These are phyloP conservation scores for Ceratobasidium papillatum DNA, from an alignment of 1,284 basidiomycete genomes.

Conservation along the genomic window DNA sequence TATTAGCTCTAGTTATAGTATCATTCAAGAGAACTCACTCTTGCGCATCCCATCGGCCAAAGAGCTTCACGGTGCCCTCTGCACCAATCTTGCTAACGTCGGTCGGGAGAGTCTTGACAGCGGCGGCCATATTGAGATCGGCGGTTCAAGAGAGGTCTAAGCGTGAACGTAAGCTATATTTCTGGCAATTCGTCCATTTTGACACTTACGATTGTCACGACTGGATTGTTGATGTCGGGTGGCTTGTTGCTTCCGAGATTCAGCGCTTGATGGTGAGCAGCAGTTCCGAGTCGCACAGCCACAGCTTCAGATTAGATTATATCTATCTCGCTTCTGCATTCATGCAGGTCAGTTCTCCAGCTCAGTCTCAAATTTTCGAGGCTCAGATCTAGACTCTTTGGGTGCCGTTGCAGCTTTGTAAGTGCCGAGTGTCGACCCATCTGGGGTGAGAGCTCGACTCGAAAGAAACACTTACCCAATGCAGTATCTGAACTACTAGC, in stretches of 20 bases:
- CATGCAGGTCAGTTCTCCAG: neutral
- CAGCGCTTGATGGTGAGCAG: conserved; percentile 19
- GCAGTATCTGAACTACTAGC: too few relatives aligned
- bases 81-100: conserved; percentile 83
- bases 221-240: too few relatives aligned
- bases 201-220: too few relatives aligned
- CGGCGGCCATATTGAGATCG: conserved; percentile 15
- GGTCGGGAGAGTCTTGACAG: conserved; percentile 73
- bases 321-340: neutral
- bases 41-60: conserved; percentile 96
- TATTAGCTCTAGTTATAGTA: neutral
- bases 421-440: too few relatives aligned
- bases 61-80: conserved; percentile 84
- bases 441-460: too few relatives aligned
- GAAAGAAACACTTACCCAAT: too few relatives aligned
- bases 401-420: too few relatives aligned
- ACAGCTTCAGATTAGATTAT: neutral
- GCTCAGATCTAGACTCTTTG: too few relatives aligned
- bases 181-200: too few relatives aligned
- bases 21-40: conserved; percentile 74
- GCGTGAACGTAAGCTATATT: too few relatives aligned
- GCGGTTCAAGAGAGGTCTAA: conserved; percentile 19
- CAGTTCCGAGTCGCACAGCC: conserved; percentile 1
- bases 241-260: conserved; percentile 29
- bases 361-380: too few relatives aligned